A percentile compares a stretch with the other conserved stretches of the same genome.
These are phyloP conservation scores for Thuidium tamariscinum DNA, from an alignment of 225 moss, liverwort and hornwort genomes.

Conservation along the genomic window DNA sequence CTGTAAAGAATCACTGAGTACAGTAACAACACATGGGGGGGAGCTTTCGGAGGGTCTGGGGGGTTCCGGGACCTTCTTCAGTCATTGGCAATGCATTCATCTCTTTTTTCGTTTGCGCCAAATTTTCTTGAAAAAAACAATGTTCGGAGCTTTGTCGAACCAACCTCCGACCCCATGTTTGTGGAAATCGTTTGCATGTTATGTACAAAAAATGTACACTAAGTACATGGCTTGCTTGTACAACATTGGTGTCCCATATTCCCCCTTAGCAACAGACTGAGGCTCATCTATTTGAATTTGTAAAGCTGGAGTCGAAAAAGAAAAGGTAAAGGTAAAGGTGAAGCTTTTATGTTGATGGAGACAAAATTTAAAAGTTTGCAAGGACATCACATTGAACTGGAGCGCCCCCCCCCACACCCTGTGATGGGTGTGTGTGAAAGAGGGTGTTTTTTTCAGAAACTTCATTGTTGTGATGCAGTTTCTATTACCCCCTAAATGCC, in stretches of 20 bases:
- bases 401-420: too few relatives aligned
- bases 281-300: too few relatives aligned
- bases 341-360: neutral
- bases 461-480: neutral
- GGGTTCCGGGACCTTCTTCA: neutral
- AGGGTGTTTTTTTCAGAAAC: neutral
- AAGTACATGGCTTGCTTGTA: neutral
- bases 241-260: neutral
- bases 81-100: neutral
- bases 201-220: neutral
- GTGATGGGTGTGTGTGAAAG: too few relatives aligned
- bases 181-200: neutral
- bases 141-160: neutral
- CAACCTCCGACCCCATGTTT: neutral
- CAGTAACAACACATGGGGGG: neutral
- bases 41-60: neutral
- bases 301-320: neutral
- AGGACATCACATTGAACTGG: too few relatives aligned
- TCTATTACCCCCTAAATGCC: neutral
- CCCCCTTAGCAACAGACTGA: neutral
- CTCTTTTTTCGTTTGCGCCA: too few relatives aligned
- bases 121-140: neutral
- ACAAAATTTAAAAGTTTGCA: neutral
- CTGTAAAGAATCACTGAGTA: conserved; percentile 9
- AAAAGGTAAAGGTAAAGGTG: neutral